Conservation (phyloP, 1,139 yeast species). For the Pichia sp. region DNA sequence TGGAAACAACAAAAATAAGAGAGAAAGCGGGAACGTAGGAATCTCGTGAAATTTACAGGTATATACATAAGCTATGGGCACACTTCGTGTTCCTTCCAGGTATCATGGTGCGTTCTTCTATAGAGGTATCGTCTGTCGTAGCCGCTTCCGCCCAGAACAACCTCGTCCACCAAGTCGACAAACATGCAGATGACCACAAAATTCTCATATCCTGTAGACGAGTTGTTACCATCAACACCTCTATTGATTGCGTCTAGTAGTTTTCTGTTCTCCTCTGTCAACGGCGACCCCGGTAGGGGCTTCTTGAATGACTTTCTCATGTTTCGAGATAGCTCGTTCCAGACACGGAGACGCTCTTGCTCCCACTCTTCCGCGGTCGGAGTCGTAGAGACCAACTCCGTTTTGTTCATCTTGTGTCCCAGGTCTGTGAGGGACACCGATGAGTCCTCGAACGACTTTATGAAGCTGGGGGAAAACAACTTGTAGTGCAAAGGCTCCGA, state of each 20-base stretch:
- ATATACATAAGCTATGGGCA: constrained; percentile 48
- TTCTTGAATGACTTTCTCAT: constrained; percentile 65
- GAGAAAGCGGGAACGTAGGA: neutral
- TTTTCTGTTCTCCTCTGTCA: constrained; percentile 56
- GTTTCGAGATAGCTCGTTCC: constrained; percentile 55
- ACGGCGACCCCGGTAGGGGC: constrained; percentile 62
- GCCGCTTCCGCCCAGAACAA: constrained; percentile 46
- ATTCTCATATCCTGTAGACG: constrained; percentile 60
- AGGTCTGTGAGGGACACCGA: constrained; percentile 24
- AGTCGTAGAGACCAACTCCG: constrained; percentile 26
- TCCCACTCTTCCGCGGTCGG: constrained; percentile 67
- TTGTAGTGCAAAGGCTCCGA: constrained; percentile 25
- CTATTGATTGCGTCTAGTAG: constrained; percentile 66
- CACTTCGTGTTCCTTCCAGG: constrained; percentile 74
- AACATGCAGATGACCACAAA: constrained; percentile 69
- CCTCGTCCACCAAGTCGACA: constrained; percentile 68
- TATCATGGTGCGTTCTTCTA: constrained; percentile 49
- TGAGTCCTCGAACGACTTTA: constrained; percentile 21
- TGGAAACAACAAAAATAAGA: neutral
- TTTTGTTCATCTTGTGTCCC: constrained; percentile 9
- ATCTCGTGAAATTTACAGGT: neutral
- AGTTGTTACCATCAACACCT: constrained; percentile 74
- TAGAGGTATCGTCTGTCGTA: constrained; percentile 52
- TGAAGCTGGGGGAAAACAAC: constrained; percentile 28
- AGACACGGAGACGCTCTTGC: constrained; percentile 56